Percentiles rank a stretch among this genome's conserved stretches.
Evolutionary conservation across 1,284 basidiomycete genomes (phyloP).

Genomic region (Austroboletus novae-zelandiae): DNA sequence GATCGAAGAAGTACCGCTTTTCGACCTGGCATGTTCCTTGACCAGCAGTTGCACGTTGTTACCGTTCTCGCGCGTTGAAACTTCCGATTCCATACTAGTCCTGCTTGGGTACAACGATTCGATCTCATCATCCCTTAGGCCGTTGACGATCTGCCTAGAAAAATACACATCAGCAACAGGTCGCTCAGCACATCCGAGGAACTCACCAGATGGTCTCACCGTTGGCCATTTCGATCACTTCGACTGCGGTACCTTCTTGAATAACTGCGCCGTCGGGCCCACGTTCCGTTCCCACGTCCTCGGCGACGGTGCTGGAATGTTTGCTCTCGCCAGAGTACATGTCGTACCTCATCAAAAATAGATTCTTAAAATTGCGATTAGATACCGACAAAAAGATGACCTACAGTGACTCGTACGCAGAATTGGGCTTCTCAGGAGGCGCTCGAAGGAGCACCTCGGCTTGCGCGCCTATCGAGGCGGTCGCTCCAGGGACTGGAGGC

Average conservation of each 20-base stretch:
- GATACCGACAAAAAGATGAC: slow-evolving; percentile 30
- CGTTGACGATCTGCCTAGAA: slow-evolving; percentile 78
- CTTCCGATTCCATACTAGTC: slow-evolving; percentile 71
- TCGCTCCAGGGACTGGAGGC: slow-evolving; percentile 70
- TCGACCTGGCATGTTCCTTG: slow-evolving; percentile 71
- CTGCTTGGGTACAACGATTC: slow-evolving; percentile 66
- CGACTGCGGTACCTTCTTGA: slow-evolving; percentile 63
- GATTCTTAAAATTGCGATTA: slow-evolving; percentile 11
- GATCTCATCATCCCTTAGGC: slow-evolving; percentile 72
- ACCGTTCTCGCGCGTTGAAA: slow-evolving; percentile 53
- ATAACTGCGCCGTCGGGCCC: slow-evolving; percentile 29
- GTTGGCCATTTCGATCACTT: slow-evolving; percentile 77
- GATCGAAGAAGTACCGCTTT: slow-evolving; percentile 59
- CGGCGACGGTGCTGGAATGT: slow-evolving; percentile 25
- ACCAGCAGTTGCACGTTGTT: slow-evolving; percentile 65
- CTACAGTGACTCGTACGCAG: slow-evolving; percentile 74
- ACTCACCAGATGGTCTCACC: slow-evolving; percentile 78
- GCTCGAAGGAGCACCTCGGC: slow-evolving; percentile 45
- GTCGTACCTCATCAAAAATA: slow-evolving; percentile 57
- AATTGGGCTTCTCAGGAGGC: slow-evolving; percentile 57
- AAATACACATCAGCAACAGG: slow-evolving; percentile 7
- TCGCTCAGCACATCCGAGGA: slow-evolving; percentile 6
- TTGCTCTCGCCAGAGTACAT: slow-evolving; percentile 68
- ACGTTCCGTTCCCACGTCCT: slow-evolving; percentile 24
- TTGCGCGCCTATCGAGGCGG: slow-evolving; percentile 48